phyloP scores from a whole-genome alignment of 495 filamentous ascomycete species.

The Penicillium flavigenum region DNA sequence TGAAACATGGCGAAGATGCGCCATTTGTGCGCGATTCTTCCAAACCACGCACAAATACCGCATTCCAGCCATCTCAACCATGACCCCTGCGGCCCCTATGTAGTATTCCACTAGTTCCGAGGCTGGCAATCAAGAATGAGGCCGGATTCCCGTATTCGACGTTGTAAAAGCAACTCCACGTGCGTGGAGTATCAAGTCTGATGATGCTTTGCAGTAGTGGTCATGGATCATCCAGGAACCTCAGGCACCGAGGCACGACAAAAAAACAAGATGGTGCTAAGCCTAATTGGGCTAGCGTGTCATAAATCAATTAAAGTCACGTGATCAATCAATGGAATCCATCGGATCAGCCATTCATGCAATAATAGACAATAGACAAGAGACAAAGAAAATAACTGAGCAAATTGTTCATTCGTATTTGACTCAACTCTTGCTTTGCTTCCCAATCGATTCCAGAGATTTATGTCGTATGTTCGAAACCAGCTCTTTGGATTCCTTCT shows the following conservation, averaged over 20 bases:
- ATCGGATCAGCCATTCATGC: background rate
- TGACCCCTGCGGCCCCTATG: conserved; percentile 16
- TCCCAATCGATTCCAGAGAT: background rate
- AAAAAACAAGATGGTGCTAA: background rate
- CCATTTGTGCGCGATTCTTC: conserved; percentile 39
- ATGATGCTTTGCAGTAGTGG: background rate
- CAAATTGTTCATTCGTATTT: background rate
- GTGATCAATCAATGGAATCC: background rate
- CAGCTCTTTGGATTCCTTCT: background rate
- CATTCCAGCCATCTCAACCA: conserved; percentile 31
- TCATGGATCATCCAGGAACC: conserved; percentile 8
- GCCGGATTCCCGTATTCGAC: background rate
- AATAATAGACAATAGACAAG: background rate
- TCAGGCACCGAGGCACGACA: conserved; percentile 4
- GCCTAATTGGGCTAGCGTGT: conserved; percentile 7
- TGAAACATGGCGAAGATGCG: conserved; percentile 28
- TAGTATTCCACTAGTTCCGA: background rate
- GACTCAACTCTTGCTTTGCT: background rate
- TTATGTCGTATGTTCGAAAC: background rate
- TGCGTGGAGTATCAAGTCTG: conserved; percentile 3
- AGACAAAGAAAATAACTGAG: background rate
- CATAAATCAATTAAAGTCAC: background rate
- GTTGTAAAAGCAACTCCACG: conserved; percentile 13
- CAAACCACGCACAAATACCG: conserved; percentile 46
- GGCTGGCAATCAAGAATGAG: background rate